Evolutionary conservation across 2,329 filamentous ascomycete genomes (phyloP).

Genomic region (Apiospora saccharicola): DNA sequence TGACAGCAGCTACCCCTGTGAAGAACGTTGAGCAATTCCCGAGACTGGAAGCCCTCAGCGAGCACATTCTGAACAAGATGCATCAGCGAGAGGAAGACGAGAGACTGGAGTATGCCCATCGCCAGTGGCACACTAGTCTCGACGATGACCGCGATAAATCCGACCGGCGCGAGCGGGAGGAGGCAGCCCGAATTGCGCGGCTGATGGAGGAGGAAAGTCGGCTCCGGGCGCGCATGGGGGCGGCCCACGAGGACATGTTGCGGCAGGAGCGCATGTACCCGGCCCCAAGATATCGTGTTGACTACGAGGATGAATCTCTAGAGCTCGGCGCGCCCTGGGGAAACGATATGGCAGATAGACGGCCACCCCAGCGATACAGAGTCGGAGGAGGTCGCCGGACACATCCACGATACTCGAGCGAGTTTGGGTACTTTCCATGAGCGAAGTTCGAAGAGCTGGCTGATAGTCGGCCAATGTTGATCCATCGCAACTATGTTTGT

Average conservation of each 20-base stretch:
- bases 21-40: neutral
- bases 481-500: neutral
- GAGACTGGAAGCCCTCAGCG: conserved; percentile 7
- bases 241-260: neutral
- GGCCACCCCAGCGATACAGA: neutral
- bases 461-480: neutral
- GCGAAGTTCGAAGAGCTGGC: neutral
- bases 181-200: conserved; percentile 6
- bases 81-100: conserved; percentile 3
- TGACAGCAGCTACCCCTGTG: neutral
- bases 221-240: conserved; percentile 13
- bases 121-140: conserved; percentile 18
- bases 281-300: neutral
- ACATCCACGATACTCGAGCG: conserved; percentile 14
- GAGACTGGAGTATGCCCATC: neutral
- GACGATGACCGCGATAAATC: neutral
- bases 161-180: neutral
- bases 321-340: conserved; percentile 12
- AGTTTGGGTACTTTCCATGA: conserved; percentile 20
- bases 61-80: neutral
- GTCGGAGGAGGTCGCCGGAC: neutral
- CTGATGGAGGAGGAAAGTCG: conserved; percentile 12
- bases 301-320: conserved; percentile 7
- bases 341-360: conserved; percentile 1
- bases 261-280: conserved; percentile 1